phyloP scores from a whole-genome alignment of 2,329 filamentous ascomycete species.

The Calonectria pseudoreteaudii region DNA sequence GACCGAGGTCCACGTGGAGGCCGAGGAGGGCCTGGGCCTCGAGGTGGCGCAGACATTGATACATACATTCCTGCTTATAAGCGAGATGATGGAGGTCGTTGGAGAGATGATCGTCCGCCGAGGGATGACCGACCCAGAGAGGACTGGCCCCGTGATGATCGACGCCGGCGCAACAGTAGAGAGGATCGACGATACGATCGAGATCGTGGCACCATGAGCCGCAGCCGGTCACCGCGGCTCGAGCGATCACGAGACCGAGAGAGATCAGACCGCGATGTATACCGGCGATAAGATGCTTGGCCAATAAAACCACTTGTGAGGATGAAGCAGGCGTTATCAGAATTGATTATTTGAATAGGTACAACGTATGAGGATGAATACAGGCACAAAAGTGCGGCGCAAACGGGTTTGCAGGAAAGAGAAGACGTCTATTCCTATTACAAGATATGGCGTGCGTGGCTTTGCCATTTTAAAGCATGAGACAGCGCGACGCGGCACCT shows the following conservation, averaged over 20 bases:
- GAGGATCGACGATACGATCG: conserved; percentile 55
- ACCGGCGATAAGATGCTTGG: conserved; percentile 57
- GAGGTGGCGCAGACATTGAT: conserved; percentile 54
- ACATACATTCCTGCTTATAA: conserved; percentile 64
- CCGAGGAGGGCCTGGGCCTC: conserved; percentile 44
- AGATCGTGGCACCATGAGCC: conserved; percentile 55
- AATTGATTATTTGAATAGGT: conserved; percentile 15
- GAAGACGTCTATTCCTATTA: conserved; percentile 16
- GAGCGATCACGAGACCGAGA: conserved; percentile 56
- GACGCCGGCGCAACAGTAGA: conserved; percentile 48
- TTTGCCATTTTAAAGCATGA: conserved; percentile 6
- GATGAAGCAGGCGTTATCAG: conserved; percentile 33
- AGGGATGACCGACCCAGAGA: conserved; percentile 32
- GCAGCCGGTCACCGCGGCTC: conserved; percentile 53
- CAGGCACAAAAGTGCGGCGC: conserved; percentile 27
- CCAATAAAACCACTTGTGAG: not conserved
- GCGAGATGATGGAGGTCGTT: conserved; percentile 48
- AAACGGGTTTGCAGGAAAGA: conserved; percentile 28
- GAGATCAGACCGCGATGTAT: conserved; percentile 60
- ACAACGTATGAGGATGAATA: conserved; percentile 26
- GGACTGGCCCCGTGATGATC: conserved; percentile 36
- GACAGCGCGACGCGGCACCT: not conserved
- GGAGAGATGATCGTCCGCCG: conserved; percentile 49
- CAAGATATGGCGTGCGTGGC: conserved; percentile 23
- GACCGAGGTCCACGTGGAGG: conserved; percentile 50